These are phyloP conservation scores for Penicillium sp. DNA, from an alignment of 2,329 filamentous ascomycete species.

Conservation along the genomic window DNA sequence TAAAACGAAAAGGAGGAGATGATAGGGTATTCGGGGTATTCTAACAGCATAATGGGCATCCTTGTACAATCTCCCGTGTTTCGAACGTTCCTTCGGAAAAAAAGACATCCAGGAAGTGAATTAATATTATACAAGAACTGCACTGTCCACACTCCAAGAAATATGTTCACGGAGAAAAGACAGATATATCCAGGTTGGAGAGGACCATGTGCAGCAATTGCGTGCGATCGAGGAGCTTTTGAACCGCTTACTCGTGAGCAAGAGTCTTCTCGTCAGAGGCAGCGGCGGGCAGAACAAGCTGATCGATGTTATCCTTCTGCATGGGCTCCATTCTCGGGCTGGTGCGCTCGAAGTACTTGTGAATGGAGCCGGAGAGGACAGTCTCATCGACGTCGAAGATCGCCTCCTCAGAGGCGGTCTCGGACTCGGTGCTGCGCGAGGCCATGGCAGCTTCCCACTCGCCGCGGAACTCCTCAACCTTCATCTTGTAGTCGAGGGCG, in stretches of 20 bases:
- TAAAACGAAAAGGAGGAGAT: background rate
- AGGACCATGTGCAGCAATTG: background rate
- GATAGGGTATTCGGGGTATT: conserved; percentile 1
- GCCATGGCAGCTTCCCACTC: conserved; percentile 53
- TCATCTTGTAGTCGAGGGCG: conserved; percentile 75
- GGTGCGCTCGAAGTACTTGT: conserved; percentile 54
- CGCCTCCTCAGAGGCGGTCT: conserved; percentile 21
- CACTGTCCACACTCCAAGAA: background rate
- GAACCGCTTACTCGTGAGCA: conserved; percentile 4
- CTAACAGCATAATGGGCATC: conserved; percentile 1
- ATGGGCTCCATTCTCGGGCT: conserved; percentile 39
- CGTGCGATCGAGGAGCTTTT: background rate
- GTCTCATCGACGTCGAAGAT: conserved; percentile 45
- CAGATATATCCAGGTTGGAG: background rate
- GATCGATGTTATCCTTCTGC: conserved; percentile 25
- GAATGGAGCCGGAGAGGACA: conserved; percentile 49
- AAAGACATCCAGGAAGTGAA: background rate
- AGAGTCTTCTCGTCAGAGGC: conserved; percentile 15
- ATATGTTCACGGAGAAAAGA: background rate
- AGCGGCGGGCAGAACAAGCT: conserved; percentile 12
- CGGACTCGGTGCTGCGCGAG: conserved; percentile 51
- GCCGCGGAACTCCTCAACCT: conserved; percentile 76
- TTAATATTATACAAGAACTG: conserved; percentile 4
- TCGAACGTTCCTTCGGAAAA: background rate
- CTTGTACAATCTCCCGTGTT: conserved; percentile 3